A percentile compares a stretch with the other conserved stretches of the same genome.
Evolutionary conservation across 129 eudicot species (phyloP).

Genomic region (Chrysanthemum makinoi): DNA sequence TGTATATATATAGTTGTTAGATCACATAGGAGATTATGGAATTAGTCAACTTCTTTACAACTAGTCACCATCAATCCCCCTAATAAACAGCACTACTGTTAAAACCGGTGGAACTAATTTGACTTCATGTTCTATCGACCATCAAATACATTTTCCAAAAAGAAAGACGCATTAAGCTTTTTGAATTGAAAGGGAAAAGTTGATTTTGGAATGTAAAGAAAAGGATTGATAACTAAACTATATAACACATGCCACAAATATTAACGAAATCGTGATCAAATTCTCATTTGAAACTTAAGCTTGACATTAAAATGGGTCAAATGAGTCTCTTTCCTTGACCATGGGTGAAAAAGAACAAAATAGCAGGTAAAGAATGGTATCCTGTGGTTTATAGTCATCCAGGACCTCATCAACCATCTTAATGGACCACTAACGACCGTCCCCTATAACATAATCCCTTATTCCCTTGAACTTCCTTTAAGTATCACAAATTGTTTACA

Average conservation of each 20-base stretch:
- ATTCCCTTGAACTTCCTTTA: conserved; percentile 10
- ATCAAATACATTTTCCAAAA: neutral
- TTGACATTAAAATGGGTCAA: conserved; percentile 21
- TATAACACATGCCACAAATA: conserved; percentile 8
- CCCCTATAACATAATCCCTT: neutral
- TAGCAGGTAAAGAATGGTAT: conserved; percentile 26
- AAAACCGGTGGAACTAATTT: conserved; percentile 1
- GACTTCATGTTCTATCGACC: conserved; percentile 10
- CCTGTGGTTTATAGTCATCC: conserved; percentile 21
- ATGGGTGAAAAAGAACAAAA: conserved; percentile 21
- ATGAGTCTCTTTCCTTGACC: conserved; percentile 27
- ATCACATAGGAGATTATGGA: neutral
- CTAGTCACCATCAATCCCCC: conserved; percentile 12
- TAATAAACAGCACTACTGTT: conserved; percentile 4
- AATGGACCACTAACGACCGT: conserved; percentile 21
- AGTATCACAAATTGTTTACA: conserved; percentile 9
- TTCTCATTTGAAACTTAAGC: conserved; percentile 23
- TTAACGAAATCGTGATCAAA: conserved; percentile 26
- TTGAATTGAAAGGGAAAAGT: conserved; percentile 3
- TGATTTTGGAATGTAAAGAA: neutral
- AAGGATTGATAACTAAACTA: conserved; percentile 4
- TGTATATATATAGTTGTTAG: conserved; percentile 1
- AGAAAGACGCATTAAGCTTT: neutral
- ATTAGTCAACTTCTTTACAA: neutral
- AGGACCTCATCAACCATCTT: conserved; percentile 14